phyloP scores from a whole-genome alignment of 2,329 filamentous ascomycete genomes.

The Domatiomyces catenatus region DNA sequence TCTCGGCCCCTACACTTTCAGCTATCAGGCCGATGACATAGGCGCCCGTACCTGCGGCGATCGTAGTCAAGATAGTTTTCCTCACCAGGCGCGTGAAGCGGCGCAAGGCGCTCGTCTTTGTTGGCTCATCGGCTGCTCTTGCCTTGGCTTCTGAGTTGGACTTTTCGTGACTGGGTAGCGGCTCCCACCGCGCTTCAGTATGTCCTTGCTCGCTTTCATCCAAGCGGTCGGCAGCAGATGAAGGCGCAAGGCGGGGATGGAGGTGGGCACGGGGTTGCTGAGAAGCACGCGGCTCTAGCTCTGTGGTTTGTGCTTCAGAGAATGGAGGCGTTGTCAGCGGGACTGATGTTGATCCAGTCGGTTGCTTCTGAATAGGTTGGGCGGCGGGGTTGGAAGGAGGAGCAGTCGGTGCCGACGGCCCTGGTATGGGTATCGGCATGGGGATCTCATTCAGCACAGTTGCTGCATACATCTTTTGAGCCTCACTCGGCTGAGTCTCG shows the following conservation, averaged over 20 bases:
- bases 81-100: slow-evolving; percentile 5
- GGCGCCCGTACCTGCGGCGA: slow-evolving; percentile 8
- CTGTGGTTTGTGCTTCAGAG: not conserved
- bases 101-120: not conserved
- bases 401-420: slow-evolving; percentile 12
- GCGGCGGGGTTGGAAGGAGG: slow-evolving; percentile 2
- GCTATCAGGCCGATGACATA: slow-evolving; percentile 14
- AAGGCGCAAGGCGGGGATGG: not conserved
- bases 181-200: not conserved
- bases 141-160: not conserved
- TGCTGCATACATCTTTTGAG: slow-evolving; percentile 5
- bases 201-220: not conserved
- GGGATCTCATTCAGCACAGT: slow-evolving; percentile 14
- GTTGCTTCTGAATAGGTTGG: not conserved
- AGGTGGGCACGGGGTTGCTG: not conserved
- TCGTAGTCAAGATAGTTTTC: slow-evolving; percentile 5
- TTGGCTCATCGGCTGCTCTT: not conserved
- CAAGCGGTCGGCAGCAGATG: not conserved
- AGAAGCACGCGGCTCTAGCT: not conserved
- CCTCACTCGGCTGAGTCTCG: not conserved
- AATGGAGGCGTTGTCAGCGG: not conserved
- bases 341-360: slow-evolving; percentile 2
- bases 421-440: slow-evolving; percentile 7
- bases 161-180: not conserved
- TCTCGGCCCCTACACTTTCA: slow-evolving; percentile 12